Percentiles rank a stretch among this genome's conserved stretches.
Conservation (phyloP, 345 rosid genomes). For the Eutrema japonicum region DNA sequence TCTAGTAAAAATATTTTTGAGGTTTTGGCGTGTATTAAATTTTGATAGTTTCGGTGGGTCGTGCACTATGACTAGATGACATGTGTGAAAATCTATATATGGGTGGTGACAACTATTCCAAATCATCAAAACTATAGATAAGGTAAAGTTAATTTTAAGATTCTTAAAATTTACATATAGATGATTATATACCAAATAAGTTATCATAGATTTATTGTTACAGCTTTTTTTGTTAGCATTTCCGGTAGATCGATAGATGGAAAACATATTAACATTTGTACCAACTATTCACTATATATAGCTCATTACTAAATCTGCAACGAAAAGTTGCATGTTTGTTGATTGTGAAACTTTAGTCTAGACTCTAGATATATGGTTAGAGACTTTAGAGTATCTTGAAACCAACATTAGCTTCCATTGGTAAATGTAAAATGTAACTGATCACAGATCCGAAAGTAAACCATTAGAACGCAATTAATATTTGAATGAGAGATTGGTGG, state of each 20-base stretch:
- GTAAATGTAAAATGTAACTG: constrained; percentile 22
- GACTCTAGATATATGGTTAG: neutral
- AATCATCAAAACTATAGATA: neutral
- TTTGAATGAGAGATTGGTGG: neutral
- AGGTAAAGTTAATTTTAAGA: neutral
- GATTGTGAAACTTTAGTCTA: neutral
- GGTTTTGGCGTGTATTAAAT: neutral
- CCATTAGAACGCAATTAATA: constrained; percentile 20
- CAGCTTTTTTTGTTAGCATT: neutral
- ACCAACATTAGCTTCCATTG: neutral
- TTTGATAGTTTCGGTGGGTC: neutral
- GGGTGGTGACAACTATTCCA: neutral
- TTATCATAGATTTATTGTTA: neutral
- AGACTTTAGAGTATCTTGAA: neutral
- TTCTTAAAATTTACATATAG: neutral
- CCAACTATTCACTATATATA: neutral
- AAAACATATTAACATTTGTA: neutral
- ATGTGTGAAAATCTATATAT: neutral
- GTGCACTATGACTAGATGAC: constrained; percentile 16
- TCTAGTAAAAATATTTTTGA: neutral
- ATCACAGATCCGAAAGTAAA: neutral
- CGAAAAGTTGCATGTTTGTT: constrained; percentile 8
- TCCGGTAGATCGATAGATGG: neutral
- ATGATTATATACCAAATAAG: neutral
- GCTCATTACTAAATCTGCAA: constrained; percentile 4